Evolutionary conservation across 306 rosid genomes (phyloP).

Genomic region (Canavalia gladiata): DNA sequence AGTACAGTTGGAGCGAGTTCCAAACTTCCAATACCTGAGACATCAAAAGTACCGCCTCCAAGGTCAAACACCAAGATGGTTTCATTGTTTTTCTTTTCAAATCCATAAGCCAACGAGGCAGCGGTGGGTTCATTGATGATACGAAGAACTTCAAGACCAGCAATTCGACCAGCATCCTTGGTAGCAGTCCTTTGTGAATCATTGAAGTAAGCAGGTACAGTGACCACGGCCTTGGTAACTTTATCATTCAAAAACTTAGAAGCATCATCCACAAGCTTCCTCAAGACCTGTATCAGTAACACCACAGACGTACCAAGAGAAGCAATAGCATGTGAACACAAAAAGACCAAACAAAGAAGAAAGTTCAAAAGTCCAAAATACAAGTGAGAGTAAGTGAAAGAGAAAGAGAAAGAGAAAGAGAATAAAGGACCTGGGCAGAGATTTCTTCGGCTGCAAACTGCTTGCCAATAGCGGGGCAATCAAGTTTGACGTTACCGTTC

Average conservation of each 20-base stretch:
- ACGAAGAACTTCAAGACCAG: constrained; percentile 95
- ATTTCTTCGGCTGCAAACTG: constrained; percentile 91
- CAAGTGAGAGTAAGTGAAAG: background rate
- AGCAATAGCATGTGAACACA: background rate
- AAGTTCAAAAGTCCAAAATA: background rate
- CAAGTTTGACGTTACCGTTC: constrained; percentile 86
- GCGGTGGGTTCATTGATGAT: constrained; percentile 98
- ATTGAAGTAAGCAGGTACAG: constrained; percentile 98
- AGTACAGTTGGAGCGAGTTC: background rate
- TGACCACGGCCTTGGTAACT: constrained; percentile 96
- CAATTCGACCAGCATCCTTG: constrained; percentile 98
- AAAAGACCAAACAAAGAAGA: background rate
- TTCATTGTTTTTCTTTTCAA: constrained; percentile 92
- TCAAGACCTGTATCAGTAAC: constrained; percentile 61
- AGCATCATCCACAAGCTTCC: constrained; percentile 98
- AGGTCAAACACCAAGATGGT: constrained; percentile 97
- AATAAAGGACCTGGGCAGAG: constrained; percentile 76
- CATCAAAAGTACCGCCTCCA: constrained; percentile 99
- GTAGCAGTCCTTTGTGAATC: constrained; percentile 99
- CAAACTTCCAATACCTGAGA: constrained; percentile 67
- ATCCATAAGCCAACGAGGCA: constrained; percentile 95
- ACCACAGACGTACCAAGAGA: too few species aligned
- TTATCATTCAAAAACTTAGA: constrained; percentile 95
- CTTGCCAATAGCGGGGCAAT: constrained; percentile 84
- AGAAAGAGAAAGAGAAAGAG: too few species aligned